Evolutionary conservation across 805 yeast genomes (phyloP).

Genomic region (Starmerella powellii): DNA sequence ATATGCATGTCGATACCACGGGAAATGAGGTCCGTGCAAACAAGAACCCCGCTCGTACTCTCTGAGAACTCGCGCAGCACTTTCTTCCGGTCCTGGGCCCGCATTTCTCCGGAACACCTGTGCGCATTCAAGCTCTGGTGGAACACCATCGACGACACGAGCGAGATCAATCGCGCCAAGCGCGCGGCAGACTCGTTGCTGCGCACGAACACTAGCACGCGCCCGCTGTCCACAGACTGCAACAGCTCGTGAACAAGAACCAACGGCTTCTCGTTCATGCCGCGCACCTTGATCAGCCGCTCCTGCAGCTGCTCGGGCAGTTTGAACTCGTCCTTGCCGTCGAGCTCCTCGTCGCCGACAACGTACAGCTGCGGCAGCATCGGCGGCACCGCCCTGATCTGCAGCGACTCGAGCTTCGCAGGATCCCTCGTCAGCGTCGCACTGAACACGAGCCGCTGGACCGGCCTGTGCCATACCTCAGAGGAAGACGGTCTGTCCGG

Average conservation of each 20-base stretch:
- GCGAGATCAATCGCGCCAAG: constrained; percentile 46
- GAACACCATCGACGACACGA: constrained; percentile 30
- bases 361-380: constrained; percentile 56
- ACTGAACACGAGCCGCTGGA: constrained; percentile 64
- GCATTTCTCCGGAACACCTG: constrained; percentile 32
- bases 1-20: constrained; percentile 83
- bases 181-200: constrained; percentile 84
- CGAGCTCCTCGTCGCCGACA: constrained; percentile 42
- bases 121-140: constrained; percentile 19
- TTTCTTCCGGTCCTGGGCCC: constrained; percentile 38
- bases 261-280: constrained; percentile 53
- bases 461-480: constrained; percentile 29
- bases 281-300: constrained; percentile 26
- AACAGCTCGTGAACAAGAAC: constrained; percentile 46
- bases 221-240: constrained; percentile 21
- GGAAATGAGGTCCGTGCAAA: constrained; percentile 85
- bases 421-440: constrained; percentile 94
- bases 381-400: constrained; percentile 33
- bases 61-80: constrained; percentile 48
- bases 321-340: constrained; percentile 27
- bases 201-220: constrained; percentile 45
- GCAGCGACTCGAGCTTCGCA: constrained; percentile 63
- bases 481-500: constrained; percentile 9
- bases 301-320: constrained; percentile 32
- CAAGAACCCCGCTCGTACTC: constrained; percentile 41